Base-by-base conservation (phyloP, 192 early-diverging fungal genomes). In the Pilaira anomala region DNA sequence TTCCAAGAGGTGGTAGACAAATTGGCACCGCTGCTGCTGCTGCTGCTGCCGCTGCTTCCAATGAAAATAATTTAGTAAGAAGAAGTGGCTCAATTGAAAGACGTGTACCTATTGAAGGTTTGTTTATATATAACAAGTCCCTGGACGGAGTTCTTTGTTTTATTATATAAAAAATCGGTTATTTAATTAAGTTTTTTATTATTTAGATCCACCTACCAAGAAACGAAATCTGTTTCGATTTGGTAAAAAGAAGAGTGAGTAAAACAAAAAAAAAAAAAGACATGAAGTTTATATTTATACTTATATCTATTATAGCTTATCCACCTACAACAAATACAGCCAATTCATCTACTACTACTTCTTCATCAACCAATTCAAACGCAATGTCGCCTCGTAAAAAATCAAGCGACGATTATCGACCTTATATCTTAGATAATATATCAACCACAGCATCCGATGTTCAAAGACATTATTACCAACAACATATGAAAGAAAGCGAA, bases 201-300 rank as follows among this genome's bases (percentile, higher is more conserved):
- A 33, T 57, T 21, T 57, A 58, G 56, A 58, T 58, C 60, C 46
- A 50, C 62, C 46, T 14, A 36, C 39, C 3, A 69, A 69, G 36
- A 69, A 69, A 14, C 42, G 68, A 7, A 50, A 69, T 30, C 22
- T 63, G 18, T 69, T 69, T 42, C 60, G 68, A 33, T 52, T 69
- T n/a, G 68, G 68, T 18, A 69, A 69, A 50, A 69, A 63, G 54
- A 69, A 69, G 45, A 63, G 68, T 69, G 59, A 62, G 53, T 48
- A 8, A 21, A 11, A n/a, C n/a, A n/a, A n/a, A n/a, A n/a, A n/a
- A n/a, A n/a, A n/a, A n/a, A n/a, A n/a, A n/a, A n/a, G n/a, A n/a
- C n/a, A n/a, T n/a, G n/a, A n/a, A n/a, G n/a, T n/a, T n/a, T n/a
- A n/a, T n/a, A n/a, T n/a, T n/a, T n/a, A n/a, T n/a, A n/a, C n/a